Base-by-base conservation (phyloP, 805 yeast genomes). In the Saccharomyces mikatae region DNA sequence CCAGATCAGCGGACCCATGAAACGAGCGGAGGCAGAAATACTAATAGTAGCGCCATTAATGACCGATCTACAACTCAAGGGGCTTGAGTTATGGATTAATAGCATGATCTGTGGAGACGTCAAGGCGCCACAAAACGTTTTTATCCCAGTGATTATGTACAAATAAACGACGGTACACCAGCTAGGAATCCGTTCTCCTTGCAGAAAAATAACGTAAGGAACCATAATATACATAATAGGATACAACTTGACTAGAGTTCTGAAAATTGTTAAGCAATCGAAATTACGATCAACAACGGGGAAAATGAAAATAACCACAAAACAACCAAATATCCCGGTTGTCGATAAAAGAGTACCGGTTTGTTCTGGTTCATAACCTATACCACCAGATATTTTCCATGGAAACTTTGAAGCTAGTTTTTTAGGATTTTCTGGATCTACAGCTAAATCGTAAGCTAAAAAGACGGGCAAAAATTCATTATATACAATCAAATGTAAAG, bases 41-140 rank as follows among this genome's bases (percentile, higher is more conserved):
- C 82, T 76, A 64, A 82, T 75, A 2, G 83, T 73, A 17, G 80
- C 74, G 13, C 84, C 83, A 62, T 83, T 83, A 54, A 83, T 75
- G 60, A 80, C 75, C 1, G 85, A 86, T 50, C 85, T 72, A 58
- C 81, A 78, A 56, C 76, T 72, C 24, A 80, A 74, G 11, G 77
- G 76, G 1, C 85, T 75, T 6, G 80, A 76, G 50, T 82, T 72
- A 64, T 81, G 86, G 36, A 81, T 74, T 53, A 83, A 70, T 24
- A 82, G 69, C 57, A 80, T 65, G 27, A 81, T 68, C 55, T 78
- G 80, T 6, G 88, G 86, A 56, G 75, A 78, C 10, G 80, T 72
- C 55, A 80, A 67, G 0, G 85, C 71, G 11, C 70, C 69, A 6
- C 76, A 73, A 6, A 79, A 58, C 2, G 80, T 71, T 56, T 72